Evolutionary conservation across 768 basidiomycete genomes (phyloP).

Genomic region (Suillus tomentosus): DNA sequence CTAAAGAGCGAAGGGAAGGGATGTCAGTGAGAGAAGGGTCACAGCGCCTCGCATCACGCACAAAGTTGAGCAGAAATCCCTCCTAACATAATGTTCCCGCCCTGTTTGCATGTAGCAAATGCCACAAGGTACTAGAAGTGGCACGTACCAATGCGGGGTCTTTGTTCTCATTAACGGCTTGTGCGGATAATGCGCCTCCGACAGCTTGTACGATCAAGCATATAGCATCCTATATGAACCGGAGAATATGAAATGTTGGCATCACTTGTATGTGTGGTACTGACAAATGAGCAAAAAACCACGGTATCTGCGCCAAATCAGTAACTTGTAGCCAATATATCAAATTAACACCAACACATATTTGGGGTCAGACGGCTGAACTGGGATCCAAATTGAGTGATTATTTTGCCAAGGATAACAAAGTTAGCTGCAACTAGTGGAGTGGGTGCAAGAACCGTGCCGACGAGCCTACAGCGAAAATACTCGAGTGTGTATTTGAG

Average conservation of each 20-base stretch:
- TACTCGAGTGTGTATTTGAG: background rate
- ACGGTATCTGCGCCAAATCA: slow-evolving; percentile 15
- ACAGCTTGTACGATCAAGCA: slow-evolving; percentile 41
- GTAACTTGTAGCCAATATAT: background rate
- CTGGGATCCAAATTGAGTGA: slow-evolving; percentile 42
- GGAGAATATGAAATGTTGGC: background rate
- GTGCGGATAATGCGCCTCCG: slow-evolving; percentile 49
- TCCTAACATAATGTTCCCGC: slow-evolving; percentile 59
- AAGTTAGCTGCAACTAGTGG: slow-evolving; percentile 60
- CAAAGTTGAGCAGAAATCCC: slow-evolving; percentile 64
- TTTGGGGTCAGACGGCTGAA: slow-evolving; percentile 50
- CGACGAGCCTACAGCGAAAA: slow-evolving; percentile 26
- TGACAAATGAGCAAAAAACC: slow-evolving; percentile 16
- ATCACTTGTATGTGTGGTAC: background rate
- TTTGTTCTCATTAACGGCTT: slow-evolving; percentile 27
- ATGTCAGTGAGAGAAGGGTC: slow-evolving; percentile 16
- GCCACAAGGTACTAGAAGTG: background rate
- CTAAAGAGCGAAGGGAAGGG: slow-evolving; percentile 30
- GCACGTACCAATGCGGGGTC: slow-evolving; percentile 19
- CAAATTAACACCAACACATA: slow-evolving; percentile 25
- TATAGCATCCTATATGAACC: slow-evolving; percentile 32
- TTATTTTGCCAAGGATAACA: slow-evolving; percentile 50
- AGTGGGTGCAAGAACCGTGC: slow-evolving; percentile 55
- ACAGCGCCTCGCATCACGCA: slow-evolving; percentile 28
- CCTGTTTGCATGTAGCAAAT: slow-evolving; percentile 30